A percentile compares a stretch with the other conserved stretches of the same genome.
phyloP scores from a whole-genome alignment of 495 filamentous ascomycete species.

The Aspergillus steynii region DNA sequence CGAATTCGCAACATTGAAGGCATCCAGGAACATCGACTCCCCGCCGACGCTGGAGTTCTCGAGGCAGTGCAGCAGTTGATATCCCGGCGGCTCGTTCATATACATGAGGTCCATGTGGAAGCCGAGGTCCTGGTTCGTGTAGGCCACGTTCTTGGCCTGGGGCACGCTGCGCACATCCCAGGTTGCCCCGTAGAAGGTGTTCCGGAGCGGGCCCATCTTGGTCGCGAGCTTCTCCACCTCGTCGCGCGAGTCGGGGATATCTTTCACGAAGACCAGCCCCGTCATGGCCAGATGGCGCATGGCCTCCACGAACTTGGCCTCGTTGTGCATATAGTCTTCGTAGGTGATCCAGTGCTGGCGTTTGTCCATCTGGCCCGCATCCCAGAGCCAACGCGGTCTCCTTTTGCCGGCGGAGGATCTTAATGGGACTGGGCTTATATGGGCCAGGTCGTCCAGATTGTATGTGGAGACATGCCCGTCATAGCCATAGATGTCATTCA shows the following conservation, averaged over 20 bases:
- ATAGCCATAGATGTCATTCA: conserved; percentile 54
- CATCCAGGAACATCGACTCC: conserved; percentile 78
- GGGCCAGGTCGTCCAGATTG: conserved; percentile 28
- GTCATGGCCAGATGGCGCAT: conserved; percentile 54
- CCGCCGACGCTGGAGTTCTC: conserved; percentile 73
- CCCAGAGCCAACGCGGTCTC: conserved; percentile 36
- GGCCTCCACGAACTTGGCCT: conserved; percentile 51
- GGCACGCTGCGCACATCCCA: conserved; percentile 84
- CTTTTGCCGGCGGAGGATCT: neutral
- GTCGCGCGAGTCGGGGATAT: conserved; percentile 63
- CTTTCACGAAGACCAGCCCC: conserved; percentile 72
- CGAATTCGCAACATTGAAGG: conserved; percentile 56
- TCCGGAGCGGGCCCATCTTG: conserved; percentile 71
- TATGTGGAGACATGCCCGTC: conserved; percentile 51
- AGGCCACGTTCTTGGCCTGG: conserved; percentile 84
- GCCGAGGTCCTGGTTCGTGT: conserved; percentile 75
- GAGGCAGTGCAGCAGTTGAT: conserved; percentile 86
- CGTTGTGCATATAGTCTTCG: conserved; percentile 63
- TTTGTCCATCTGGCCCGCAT: conserved; percentile 19
- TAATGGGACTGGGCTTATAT: conserved; percentile 8
- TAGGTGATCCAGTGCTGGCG: conserved; percentile 58
- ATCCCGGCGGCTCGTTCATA: conserved; percentile 71
- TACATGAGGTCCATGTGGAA: conserved; percentile 95
- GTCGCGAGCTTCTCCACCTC: conserved; percentile 66
- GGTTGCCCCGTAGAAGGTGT: conserved; percentile 85